Conservation (phyloP, 2,329 filamentous ascomycete species). For the Aurifilum marmelostoma region DNA sequence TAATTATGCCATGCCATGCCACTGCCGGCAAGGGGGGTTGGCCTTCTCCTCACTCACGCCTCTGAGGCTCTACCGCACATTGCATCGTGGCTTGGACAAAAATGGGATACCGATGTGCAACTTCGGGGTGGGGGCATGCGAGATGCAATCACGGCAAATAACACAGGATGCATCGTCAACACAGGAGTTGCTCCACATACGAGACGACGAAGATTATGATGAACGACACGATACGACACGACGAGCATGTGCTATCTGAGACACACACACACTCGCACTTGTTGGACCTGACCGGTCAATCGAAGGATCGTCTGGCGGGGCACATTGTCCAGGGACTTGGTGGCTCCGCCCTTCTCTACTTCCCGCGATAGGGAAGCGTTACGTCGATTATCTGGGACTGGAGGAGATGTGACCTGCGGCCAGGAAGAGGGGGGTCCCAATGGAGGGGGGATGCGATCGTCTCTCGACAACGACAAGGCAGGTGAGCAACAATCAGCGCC, state of each 20-base stretch:
- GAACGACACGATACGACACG: not conserved
- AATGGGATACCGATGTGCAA: not conserved
- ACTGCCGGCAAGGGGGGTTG: not conserved
- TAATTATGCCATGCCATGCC: constrained; percentile 7
- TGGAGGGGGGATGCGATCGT: not conserved
- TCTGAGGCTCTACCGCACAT: not conserved
- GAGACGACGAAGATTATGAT: constrained; percentile 6
- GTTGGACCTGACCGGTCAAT: not conserved
- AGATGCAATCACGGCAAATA: constrained; percentile 8
- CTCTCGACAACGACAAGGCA: not conserved
- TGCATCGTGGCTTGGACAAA: not conserved
- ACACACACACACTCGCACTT: not conserved
- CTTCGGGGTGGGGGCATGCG: not conserved
- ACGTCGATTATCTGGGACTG: not conserved
- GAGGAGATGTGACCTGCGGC: not conserved
- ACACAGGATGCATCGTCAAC: not conserved
- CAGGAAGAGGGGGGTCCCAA: not conserved
- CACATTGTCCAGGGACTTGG: constrained; percentile 3
- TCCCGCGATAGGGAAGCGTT: not conserved
- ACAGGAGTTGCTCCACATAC: not conserved
- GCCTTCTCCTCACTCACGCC: not conserved
- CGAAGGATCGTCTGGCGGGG: constrained; percentile 2
- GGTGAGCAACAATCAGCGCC: not conserved
- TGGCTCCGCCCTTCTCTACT: not conserved
- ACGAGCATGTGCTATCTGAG: not conserved